Evolutionary conservation across 495 filamentous ascomycete genomes (phyloP), one percentile per base, ranked within the genome.

Genomic region (Acidiella bohemica): DNA sequence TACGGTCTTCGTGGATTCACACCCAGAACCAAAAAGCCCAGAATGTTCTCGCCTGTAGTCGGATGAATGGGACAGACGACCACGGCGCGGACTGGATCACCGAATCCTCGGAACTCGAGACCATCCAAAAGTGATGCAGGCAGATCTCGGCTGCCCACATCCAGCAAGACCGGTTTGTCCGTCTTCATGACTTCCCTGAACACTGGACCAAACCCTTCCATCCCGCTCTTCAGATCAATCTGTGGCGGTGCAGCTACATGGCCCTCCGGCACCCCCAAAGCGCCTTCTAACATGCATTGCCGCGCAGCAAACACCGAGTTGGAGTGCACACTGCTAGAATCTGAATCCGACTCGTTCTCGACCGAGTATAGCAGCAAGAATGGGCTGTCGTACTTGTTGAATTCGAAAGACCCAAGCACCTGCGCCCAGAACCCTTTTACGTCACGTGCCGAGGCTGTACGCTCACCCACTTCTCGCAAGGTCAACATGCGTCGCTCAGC

Each of bases 31-130:
- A 82, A 59, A 48, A 82, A 84, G 2, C 79, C 79, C 8, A 81
- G 65, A 4, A 64, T 65, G 25, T 72, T 67, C 20, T 73, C 73
- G 2, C 70, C 72, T 8, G 71, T 80, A 12, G 76, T 81, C 1
- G 77, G 73, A 46, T 79, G 74, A 22, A 84, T 72, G 0, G 79
- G 75, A 51, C 79, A 81, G 16, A 80, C 64, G 16, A 84, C 76
- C 22, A 75, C 70, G 2, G 75, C 71, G n/a, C 61, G 62, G 47
- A 73, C 76, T 0, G 68, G 64, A 41, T 80, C 76, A 2, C 71
- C 70, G 41, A 74, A 78, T 1, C 79, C 79, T 38, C 71, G 65
- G 68, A 70, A 77, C 23, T 73, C 57, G 18, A 84, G 55, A 0
- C 72, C 76, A 25, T 74, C 57, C 41, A 83, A 59, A 21, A 81